Percentiles rank a stretch among this genome's conserved stretches.
These are phyloP conservation scores for Lipomyces yamadae DNA, from an alignment of 805 yeast genomes.

Conservation along the genomic window DNA sequence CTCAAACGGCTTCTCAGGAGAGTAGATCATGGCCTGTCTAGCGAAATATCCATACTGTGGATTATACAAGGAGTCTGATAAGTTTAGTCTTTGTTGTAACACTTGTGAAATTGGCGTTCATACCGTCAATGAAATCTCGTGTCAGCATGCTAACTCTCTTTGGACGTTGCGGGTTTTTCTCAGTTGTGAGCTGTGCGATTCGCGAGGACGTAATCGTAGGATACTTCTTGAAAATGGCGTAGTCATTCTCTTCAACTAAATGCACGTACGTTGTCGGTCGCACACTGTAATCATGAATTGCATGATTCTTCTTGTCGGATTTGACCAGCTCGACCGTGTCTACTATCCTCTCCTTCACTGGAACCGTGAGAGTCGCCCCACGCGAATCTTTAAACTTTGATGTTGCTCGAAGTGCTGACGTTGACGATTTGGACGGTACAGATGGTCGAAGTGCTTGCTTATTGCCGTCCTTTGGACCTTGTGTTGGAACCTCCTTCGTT, in stretches of 20 bases:
- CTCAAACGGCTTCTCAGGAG: constrained; percentile 66
- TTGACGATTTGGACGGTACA: constrained; percentile 5
- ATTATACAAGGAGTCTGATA: constrained; percentile 73
- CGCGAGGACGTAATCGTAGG: constrained; percentile 51
- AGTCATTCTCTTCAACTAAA: constrained; percentile 43
- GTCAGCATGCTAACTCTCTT: constrained; percentile 68
- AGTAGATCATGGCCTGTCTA: constrained; percentile 76
- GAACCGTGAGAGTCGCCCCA: constrained; percentile 29
- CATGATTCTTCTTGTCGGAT: constrained; percentile 17
- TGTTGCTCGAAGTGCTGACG: constrained; percentile 26
- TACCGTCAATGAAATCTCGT: constrained; percentile 72
- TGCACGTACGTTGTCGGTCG: constrained; percentile 38
- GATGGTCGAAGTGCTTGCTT: background rate
- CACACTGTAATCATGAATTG: constrained; percentile 38
- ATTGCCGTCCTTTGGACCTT: background rate
- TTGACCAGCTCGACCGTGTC: constrained; percentile 11
- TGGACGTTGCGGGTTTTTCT: constrained; percentile 55
- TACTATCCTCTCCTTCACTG: constrained; percentile 8
- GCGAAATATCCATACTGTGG: constrained; percentile 83
- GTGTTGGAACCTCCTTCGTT: background rate
- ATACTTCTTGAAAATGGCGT: constrained; percentile 50
- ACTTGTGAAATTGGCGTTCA: background rate
- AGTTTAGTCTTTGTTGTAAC: background rate
- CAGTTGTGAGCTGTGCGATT: constrained; percentile 42
- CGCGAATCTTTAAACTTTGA: constrained; percentile 12